Percentiles rank a stretch among this genome's conserved stretches.
Evolutionary conservation across 2,329 filamentous ascomycete genomes (phyloP).

Genomic region (Fusarium longipes): DNA sequence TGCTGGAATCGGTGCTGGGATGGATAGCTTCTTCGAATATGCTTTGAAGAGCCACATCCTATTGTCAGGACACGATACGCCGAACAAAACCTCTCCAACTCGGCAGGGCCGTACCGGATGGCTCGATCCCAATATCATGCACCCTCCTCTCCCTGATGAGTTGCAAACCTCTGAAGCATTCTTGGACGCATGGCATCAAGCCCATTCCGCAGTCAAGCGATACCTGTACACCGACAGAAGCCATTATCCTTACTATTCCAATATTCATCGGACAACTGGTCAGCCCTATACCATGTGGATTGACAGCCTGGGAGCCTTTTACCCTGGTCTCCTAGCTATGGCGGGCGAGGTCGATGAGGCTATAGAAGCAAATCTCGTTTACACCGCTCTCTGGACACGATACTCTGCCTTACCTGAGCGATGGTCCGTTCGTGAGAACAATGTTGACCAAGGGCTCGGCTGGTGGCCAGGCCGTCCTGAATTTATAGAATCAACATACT

Average conservation of each 20-base stretch:
- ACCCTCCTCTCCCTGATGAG: slow-evolving; percentile 69
- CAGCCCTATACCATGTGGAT: slow-evolving; percentile 93
- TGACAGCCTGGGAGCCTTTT: slow-evolving; percentile 95
- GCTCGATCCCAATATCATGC: slow-evolving; percentile 74
- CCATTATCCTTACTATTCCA: slow-evolving; percentile 92
- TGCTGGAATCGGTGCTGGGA: slow-evolving; percentile 94
- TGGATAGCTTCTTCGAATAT: slow-evolving; percentile 99
- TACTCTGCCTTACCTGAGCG: slow-evolving; percentile 94
- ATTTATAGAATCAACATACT: slow-evolving; percentile 96
- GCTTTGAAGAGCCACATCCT: slow-evolving; percentile 94
- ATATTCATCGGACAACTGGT: slow-evolving; percentile 88
- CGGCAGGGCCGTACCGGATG: slow-evolving; percentile 56
- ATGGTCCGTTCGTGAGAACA: slow-evolving; percentile 87
- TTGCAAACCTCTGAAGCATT: slow-evolving; percentile 82
- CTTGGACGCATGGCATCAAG: slow-evolving; percentile 83
- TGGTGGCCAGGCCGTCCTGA: slow-evolving; percentile 98
- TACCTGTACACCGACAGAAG: slow-evolving; percentile 83
- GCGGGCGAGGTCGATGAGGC: slow-evolving; percentile 93
- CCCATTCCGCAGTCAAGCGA: slow-evolving; percentile 86
- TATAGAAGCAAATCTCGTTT: slow-evolving; percentile 87
- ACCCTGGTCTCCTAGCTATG: slow-evolving; percentile 86
- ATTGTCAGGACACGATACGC: slow-evolving; percentile 77
- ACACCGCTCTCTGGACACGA: slow-evolving; percentile 92
- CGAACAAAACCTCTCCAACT: slow-evolving; percentile 59
- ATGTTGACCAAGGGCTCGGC: slow-evolving; percentile 85